phyloP scores from a whole-genome alignment of 1,284 basidiomycete species.

The Malassezia dermatis region DNA sequence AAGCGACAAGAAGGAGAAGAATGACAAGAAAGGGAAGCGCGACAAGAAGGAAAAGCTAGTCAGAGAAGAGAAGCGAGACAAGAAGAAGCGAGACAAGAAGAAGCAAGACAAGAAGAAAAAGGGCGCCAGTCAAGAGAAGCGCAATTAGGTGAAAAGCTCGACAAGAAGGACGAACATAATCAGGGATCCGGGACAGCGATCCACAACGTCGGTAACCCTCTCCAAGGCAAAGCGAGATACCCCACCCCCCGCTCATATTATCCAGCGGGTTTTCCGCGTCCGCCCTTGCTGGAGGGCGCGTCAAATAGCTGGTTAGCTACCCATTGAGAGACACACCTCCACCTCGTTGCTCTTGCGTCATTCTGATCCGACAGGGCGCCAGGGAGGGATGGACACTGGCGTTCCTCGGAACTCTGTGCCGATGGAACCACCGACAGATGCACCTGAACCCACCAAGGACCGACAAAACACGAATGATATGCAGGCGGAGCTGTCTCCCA shows the following conservation, averaged over 20 bases:
- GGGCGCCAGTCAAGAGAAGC: no score
- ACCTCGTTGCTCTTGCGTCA: background rate
- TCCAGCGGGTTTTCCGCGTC: background rate
- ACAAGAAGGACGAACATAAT: background rate
- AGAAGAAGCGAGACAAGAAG: no score
- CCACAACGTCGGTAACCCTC: no score
- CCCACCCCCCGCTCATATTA: no score
- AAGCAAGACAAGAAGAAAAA: no score
- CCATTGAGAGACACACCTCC: background rate
- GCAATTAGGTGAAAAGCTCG: no score
- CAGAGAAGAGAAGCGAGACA: no score
- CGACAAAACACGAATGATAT: background rate
- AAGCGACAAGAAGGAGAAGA: conserved; percentile 2
- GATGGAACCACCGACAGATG: background rate
- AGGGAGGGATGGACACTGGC: background rate
- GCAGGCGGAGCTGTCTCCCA: background rate
- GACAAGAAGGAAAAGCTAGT: background rate
- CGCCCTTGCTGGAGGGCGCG: background rate
- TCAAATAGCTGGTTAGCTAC: background rate
- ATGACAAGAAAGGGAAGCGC: conserved; percentile 1
- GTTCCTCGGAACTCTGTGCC: background rate
- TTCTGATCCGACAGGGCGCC: background rate
- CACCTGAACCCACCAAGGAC: background rate
- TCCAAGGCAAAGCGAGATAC: background rate
- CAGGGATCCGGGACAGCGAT: background rate